Evolutionary conservation across 805 yeast species (phyloP).

Genomic region (Blastobotrys americana): DNA sequence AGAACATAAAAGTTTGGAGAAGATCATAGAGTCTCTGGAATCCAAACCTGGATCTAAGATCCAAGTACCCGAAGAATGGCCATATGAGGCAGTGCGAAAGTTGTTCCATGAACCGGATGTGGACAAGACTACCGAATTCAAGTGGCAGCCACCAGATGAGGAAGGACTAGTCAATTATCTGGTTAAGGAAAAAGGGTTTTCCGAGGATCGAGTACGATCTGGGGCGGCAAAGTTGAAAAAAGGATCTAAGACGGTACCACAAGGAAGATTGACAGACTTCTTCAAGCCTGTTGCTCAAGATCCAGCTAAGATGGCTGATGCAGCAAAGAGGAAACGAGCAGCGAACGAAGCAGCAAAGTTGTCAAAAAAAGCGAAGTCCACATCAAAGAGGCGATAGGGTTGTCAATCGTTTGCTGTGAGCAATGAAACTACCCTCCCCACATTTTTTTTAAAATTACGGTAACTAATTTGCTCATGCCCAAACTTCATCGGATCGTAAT

Average conservation of each 20-base stretch:
- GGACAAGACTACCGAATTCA: slow-evolving; percentile 51
- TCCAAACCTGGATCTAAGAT: slow-evolving; percentile 49
- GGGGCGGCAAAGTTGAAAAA: slow-evolving; percentile 84
- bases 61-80: slow-evolving; percentile 92
- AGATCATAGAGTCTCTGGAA: slow-evolving; percentile 58
- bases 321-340: slow-evolving; percentile 17
- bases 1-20: slow-evolving; percentile 77
- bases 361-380: background rate
- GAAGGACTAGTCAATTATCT: slow-evolving; percentile 76
- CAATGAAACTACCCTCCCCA: too few relatives aligned
- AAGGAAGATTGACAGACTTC: slow-evolving; percentile 88
- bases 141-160: slow-evolving; percentile 85
- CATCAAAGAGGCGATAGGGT: too few relatives aligned
- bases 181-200: slow-evolving; percentile 84
- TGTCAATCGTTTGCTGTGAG: too few relatives aligned
- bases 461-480: too few relatives aligned
- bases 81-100: slow-evolving; percentile 78
- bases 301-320: slow-evolving; percentile 27
- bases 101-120: slow-evolving; percentile 82
- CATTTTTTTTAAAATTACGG: too few relatives aligned
- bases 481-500: too few relatives aligned
- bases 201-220: slow-evolving; percentile 80
- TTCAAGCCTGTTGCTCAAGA: slow-evolving; percentile 60
- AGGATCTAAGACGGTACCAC: slow-evolving; percentile 77
- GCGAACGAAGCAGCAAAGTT: background rate